Evolutionary conservation across 2,329 filamentous ascomycete genomes (phyloP), one percentile per base, ranked within the genome.

Genomic region (Cordyceps cicadae): DNA sequence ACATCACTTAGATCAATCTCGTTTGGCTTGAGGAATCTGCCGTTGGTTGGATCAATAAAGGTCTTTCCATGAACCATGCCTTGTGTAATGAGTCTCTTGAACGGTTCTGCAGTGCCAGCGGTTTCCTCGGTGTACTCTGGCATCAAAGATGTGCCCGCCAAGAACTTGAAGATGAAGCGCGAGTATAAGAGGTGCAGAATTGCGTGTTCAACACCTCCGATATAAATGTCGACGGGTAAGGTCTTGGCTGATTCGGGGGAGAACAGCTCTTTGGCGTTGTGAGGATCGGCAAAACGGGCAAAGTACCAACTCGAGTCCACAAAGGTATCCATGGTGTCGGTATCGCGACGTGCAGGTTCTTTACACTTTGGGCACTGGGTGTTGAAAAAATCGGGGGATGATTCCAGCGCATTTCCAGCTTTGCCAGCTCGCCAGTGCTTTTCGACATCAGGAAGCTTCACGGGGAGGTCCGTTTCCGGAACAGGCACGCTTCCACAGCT

Each of bases 251-350:
- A 79, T 19, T 79, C 74, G n/a, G 84, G 74, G 0, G 84, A 85
- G 64, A 95, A 86, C 0, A 85, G 85, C 15, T 76, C 71, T 2
- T 80, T 68, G 15, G 77, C 65, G 65, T 94, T 92, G 19, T 85
- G 77, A 1, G 88, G 78, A 67, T 95, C 90, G 32, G 87, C 74
- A 67, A 91, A 96, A 14, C 90, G 84, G 75, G 92, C 85, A 69
- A 87, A 96, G 72, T 96, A 96, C 92, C 92, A 96, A 59, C 91
- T 95, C 1, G 91, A 96, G 74, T 96, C 92, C 63, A 96, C 92
- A 74, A 96, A 96, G 0, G 92, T 96, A 72, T 96, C 92, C 92
- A 96, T 96, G 3, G 92, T 96, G 71, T 96, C 92, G 0, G 92
- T 96, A 65, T 96, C 92, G 64, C 92, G 83, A 70, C 85, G 88